Evolutionary conservation across 495 filamentous ascomycete genomes (phyloP).

Genomic region (Tuber magnatum): DNA sequence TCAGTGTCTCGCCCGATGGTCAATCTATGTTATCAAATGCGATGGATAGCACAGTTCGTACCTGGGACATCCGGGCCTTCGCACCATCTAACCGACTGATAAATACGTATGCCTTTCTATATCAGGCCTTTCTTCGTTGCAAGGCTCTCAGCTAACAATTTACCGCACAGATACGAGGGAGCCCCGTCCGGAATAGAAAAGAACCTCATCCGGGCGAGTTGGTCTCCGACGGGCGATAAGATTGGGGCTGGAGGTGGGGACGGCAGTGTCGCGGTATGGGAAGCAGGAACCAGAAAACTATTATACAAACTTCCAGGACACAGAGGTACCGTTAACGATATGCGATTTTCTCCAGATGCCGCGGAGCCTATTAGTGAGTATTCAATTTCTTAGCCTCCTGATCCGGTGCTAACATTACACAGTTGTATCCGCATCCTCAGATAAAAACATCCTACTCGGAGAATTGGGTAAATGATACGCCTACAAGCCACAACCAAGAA

Average conservation of each 20-base stretch:
- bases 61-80: slow-evolving; percentile 95
- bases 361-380: slow-evolving; percentile 80
- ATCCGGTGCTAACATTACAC: slow-evolving; percentile 34
- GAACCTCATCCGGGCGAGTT: slow-evolving; percentile 85
- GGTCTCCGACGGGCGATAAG: slow-evolving; percentile 77
- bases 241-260: slow-evolving; percentile 88
- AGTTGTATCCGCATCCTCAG: slow-evolving; percentile 79
- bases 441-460: slow-evolving; percentile 69
- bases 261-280: slow-evolving; percentile 85
- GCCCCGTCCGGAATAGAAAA: slow-evolving; percentile 81
- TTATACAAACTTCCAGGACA: slow-evolving; percentile 93
- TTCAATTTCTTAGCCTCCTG: background rate
- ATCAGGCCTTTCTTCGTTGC: background rate
- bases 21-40: slow-evolving; percentile 85
- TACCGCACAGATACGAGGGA: slow-evolving; percentile 51
- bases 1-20: slow-evolving; percentile 83
- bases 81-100: slow-evolving; percentile 78
- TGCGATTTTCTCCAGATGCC: slow-evolving; percentile 72
- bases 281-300: slow-evolving; percentile 69
- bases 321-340: slow-evolving; percentile 91
- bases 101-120: slow-evolving; percentile 53
- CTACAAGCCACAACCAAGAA: background rate
- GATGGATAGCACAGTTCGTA: slow-evolving; percentile 85
- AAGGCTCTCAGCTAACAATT: background rate
- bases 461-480: slow-evolving; percentile 56